Evolutionary conservation across 2,329 filamentous ascomycete species (phyloP).

Genomic region (Paraphaeosphaeria sporulosa): DNA sequence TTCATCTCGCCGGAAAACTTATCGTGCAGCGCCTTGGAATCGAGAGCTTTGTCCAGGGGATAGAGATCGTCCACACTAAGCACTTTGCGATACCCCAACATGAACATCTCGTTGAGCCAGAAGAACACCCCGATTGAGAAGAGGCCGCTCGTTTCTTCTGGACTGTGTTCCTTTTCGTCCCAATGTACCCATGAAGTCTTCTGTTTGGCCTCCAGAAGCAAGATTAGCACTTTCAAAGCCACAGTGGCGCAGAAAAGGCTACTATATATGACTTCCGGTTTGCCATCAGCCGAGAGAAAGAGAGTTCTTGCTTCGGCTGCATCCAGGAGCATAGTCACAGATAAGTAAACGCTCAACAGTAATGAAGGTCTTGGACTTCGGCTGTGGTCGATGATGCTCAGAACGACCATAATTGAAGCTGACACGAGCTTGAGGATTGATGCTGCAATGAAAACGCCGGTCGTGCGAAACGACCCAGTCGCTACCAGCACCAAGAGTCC

Average conservation of each 20-base stretch:
- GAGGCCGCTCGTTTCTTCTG: conserved; percentile 46
- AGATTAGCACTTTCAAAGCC: conserved; percentile 25
- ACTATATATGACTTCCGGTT: conserved; percentile 16
- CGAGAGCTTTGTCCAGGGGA: conserved; percentile 27
- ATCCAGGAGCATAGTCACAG: conserved; percentile 26
- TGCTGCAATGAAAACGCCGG: conserved; percentile 37
- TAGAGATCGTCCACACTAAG: conserved; percentile 41
- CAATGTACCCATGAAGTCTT: conserved; percentile 35
- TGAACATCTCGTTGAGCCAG: conserved; percentile 48
- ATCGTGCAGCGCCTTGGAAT: conserved; percentile 23
- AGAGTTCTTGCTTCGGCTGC: conserved; percentile 23
- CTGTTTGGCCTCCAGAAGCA: conserved; percentile 31
- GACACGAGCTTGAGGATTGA: conserved; percentile 35
- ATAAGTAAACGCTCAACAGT: conserved; percentile 24
- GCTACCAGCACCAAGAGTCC: conserved; percentile 35
- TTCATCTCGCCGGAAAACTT: conserved; percentile 22
- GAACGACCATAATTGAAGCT: conserved; percentile 20
- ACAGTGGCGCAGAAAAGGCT: conserved; percentile 22
- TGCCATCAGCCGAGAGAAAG: conserved; percentile 16
- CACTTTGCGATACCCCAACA: conserved; percentile 35
- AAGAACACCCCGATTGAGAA: conserved; percentile 44
- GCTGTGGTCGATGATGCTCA: conserved; percentile 24
- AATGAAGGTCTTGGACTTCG: conserved; percentile 25
- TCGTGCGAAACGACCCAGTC: conserved; percentile 17
- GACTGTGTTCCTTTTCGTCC: conserved; percentile 34